Evolutionary conservation across 768 basidiomycete genomes (phyloP).

Genomic region (Kwoniella mangroviensis): DNA sequence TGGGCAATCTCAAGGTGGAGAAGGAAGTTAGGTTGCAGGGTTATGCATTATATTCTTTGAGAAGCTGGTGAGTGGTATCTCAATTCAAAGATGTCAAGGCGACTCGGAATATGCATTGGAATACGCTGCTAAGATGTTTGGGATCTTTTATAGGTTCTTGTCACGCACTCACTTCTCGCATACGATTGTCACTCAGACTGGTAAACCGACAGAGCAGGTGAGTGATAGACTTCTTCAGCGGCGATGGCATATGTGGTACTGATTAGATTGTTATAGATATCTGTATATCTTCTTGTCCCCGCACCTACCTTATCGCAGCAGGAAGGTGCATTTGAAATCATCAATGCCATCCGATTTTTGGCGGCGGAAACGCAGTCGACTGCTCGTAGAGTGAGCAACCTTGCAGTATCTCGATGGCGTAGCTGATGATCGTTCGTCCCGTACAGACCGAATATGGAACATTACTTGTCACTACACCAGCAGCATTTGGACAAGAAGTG

Average conservation of each 20-base stretch:
- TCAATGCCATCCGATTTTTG: constrained; percentile 34
- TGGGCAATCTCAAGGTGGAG: constrained; percentile 42
- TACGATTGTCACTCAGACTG: constrained; percentile 51
- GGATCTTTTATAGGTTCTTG: constrained; percentile 31
- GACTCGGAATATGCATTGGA: too few species aligned
- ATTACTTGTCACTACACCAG: constrained; percentile 45
- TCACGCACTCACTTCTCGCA: constrained; percentile 50
- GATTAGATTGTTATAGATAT: constrained; percentile 31
- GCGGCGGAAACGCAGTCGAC: constrained; percentile 35
- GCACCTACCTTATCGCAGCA: constrained; percentile 24
- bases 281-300: constrained; percentile 43
- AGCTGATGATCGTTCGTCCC: not conserved
- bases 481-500: constrained; percentile 49
- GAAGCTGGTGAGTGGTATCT: constrained; percentile 41
- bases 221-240: constrained; percentile 3
- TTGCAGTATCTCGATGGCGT: not conserved
- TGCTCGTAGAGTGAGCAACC: constrained; percentile 30
- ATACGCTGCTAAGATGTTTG: not conserved
- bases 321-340: constrained; percentile 32
- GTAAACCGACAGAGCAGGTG: constrained; percentile 48
- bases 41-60: constrained; percentile 44
- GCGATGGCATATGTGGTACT: too few species aligned
- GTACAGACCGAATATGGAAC: constrained; percentile 44
- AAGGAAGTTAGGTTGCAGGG: constrained; percentile 41
- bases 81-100: too few species aligned